Evolutionary conservation across 805 yeast species (phyloP).

Genomic region (Hanseniaspora hatyaiensis): DNA sequence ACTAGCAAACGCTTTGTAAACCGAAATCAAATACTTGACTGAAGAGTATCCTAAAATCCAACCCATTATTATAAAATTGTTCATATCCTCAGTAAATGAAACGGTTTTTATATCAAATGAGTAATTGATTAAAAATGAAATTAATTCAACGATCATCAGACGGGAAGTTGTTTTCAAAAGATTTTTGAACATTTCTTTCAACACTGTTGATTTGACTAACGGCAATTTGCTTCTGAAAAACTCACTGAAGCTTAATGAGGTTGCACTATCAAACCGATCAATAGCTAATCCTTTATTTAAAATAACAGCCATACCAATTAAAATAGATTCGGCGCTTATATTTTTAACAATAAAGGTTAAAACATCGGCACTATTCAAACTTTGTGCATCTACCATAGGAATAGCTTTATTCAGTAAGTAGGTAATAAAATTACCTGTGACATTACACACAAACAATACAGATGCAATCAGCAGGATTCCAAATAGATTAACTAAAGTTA

Average conservation of each 20-base stretch:
- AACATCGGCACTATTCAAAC: no score
- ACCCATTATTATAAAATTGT: neutral
- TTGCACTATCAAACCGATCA: neutral
- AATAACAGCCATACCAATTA: slow-evolving; percentile 20
- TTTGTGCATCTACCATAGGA: no score
- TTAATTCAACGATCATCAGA: neutral
- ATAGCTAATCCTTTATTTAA: slow-evolving; percentile 16
- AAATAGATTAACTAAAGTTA: slow-evolving; percentile 36
- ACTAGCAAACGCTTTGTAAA: neutral
- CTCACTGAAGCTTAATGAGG: neutral
- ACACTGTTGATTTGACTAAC: neutral
- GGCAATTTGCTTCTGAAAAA: neutral
- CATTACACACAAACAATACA: neutral
- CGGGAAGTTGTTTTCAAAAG: neutral
- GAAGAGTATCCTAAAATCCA: neutral
- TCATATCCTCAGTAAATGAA: neutral
- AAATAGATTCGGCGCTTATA: slow-evolving; percentile 7
- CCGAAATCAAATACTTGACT: neutral
- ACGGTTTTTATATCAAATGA: neutral
- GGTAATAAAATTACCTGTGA: neutral
- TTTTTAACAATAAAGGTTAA: neutral
- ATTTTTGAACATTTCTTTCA: neutral
- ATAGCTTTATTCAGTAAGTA: neutral
- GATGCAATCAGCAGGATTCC: slow-evolving; percentile 28
- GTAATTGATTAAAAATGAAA: neutral